Evolutionary conservation across 192 early-diverging fungal species (phyloP).

Genomic region (Umbelopsis ramanniana): DNA sequence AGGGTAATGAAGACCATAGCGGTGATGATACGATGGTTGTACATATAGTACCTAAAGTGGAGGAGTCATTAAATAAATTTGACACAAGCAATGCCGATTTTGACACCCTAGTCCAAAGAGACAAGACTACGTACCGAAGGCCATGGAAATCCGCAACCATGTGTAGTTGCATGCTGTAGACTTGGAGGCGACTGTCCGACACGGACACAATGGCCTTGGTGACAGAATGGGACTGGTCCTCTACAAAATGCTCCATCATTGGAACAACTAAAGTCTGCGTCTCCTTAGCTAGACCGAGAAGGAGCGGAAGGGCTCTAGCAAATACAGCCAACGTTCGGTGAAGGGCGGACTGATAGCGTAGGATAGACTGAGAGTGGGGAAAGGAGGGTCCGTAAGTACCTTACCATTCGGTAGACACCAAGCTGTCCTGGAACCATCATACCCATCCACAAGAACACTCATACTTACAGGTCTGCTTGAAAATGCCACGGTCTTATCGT

Average conservation of each 20-base stretch:
- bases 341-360: constrained; percentile 36
- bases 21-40: constrained; percentile 49
- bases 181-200: constrained; percentile 48
- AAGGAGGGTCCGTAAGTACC: not conserved
- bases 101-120: too few relatives aligned
- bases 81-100: not conserved
- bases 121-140: constrained; percentile 42
- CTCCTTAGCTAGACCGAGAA: constrained; percentile 37
- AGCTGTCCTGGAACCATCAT: not conserved
- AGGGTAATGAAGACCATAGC: constrained; percentile 46
- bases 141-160: constrained; percentile 62
- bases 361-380: constrained; percentile 25
- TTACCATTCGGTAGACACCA: not conserved
- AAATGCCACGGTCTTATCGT: constrained; percentile 42
- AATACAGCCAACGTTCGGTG: constrained; percentile 33
- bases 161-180: constrained; percentile 53
- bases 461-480: constrained; percentile 54
- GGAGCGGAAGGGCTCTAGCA: constrained; percentile 33
- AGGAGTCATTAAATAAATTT: not conserved
- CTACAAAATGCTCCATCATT: constrained; percentile 37
- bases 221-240: constrained; percentile 41
- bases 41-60: constrained; percentile 54
- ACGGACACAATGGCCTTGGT: constrained; percentile 48
- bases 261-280: constrained; percentile 26
- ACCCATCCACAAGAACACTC: too few relatives aligned